Percentiles rank a stretch among this genome's conserved stretches.
Evolutionary conservation across 257 asterid species (phyloP).

Genomic region (Asclepias syriaca): DNA sequence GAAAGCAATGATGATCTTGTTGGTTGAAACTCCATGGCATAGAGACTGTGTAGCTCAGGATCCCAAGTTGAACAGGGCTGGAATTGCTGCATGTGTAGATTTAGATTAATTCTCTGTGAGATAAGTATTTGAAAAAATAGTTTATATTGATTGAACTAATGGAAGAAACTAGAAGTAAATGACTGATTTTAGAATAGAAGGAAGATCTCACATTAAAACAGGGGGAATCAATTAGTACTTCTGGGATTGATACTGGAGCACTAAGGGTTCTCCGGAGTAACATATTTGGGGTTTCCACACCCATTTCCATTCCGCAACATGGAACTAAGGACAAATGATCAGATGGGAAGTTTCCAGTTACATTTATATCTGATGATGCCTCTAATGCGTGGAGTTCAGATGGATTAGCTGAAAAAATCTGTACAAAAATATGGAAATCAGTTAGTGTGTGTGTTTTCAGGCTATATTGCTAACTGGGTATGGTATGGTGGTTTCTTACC

Average conservation of each 20-base stretch:
- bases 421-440: slow-evolving; percentile 7
- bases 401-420: slow-evolving; percentile 43
- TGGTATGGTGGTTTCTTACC: slow-evolving; percentile 32
- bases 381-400: slow-evolving; percentile 34
- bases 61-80: slow-evolving; percentile 59
- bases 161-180: neutral
- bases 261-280: slow-evolving; percentile 51
- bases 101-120: slow-evolving; percentile 4
- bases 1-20: slow-evolving; percentile 53
- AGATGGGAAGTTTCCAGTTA: slow-evolving; percentile 38
- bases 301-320: slow-evolving; percentile 38
- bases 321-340: slow-evolving; percentile 33
- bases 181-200: slow-evolving; percentile 1
- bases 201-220: slow-evolving; percentile 38
- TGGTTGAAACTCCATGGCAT: slow-evolving; percentile 55
- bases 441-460: neutral
- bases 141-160: neutral
- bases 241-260: slow-evolving; percentile 51
- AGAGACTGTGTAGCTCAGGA: slow-evolving; percentile 54
- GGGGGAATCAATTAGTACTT: slow-evolving; percentile 41
- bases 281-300: slow-evolving; percentile 36
- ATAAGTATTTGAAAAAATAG: neutral
- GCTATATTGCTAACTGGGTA: neutral
- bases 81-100: slow-evolving; percentile 38
- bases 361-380: slow-evolving; percentile 35